phyloP scores from a whole-genome alignment of 2,329 filamentous ascomycete genomes.

The Cryphonectria radicalis region DNA sequence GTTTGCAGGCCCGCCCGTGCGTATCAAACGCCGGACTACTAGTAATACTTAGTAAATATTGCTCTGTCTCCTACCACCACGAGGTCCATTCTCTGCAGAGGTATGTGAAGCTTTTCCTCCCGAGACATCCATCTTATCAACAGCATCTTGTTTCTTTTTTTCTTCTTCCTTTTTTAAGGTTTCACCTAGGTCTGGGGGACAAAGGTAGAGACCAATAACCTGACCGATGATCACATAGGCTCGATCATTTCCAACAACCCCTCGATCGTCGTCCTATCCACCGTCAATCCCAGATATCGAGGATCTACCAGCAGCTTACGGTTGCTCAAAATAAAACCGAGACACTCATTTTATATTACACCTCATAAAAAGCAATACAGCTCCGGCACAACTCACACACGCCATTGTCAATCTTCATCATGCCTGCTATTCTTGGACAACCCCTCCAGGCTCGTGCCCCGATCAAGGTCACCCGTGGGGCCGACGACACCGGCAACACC shows the following conservation, averaged over 20 bases:
- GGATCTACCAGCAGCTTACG: conserved; percentile 16
- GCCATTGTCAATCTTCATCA: conserved; percentile 33
- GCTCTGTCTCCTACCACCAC: conserved; percentile 19
- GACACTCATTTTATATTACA: conserved; percentile 15
- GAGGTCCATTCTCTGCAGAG: conserved; percentile 26
- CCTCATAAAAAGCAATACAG: background rate
- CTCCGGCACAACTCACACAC: conserved; percentile 24
- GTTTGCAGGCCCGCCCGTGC: conserved; percentile 11
- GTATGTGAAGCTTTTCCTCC: conserved; percentile 20
- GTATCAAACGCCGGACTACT: conserved; percentile 1
- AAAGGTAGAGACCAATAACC: background rate
- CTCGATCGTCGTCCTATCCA: conserved; percentile 9
- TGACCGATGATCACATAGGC: conserved; percentile 24
- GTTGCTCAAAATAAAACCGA: conserved; percentile 8
- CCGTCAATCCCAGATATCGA: conserved; percentile 17
- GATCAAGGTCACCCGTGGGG: conserved; percentile 52
- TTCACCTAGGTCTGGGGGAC: background rate
- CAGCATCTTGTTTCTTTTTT: background rate
- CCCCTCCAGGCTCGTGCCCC: conserved; percentile 40
- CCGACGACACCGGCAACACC: conserved; percentile 18
- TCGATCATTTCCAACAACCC: conserved; percentile 12
- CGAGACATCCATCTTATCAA: background rate
- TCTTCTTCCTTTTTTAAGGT: background rate
- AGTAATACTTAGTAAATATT: conserved; percentile 26
- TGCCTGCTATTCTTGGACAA: conserved; percentile 44